Evolutionary conservation across 805 yeast genomes (phyloP), one percentile per base, ranked within the genome.

Genomic region (Blastobotrys peoriensis): DNA sequence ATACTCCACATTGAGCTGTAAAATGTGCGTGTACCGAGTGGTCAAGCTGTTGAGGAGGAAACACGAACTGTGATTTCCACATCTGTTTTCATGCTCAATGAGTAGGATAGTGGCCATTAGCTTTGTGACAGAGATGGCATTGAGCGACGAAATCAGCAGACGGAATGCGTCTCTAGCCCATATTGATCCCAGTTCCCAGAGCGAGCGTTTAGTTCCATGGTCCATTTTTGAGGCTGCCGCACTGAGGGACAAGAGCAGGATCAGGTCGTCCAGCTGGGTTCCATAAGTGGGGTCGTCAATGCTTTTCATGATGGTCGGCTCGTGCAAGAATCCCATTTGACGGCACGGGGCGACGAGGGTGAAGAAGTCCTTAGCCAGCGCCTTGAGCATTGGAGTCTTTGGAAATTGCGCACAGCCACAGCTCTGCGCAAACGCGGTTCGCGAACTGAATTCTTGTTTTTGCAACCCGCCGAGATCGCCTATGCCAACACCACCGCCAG

Each of bases 1-100:
- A 41, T 45, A 41, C 40, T 48, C 51, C 3, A 41, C 33, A 33
- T 48, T 48, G 9, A 48, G 43, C 38, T 48, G 48, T 16, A 48
- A 36, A 4, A 45, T 44, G 40, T 48, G 51, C 15, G 35, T n/a
- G 33, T 41, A 47, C 20, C 51, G 33, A 17, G 36, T 40, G 4
- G 40, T 37, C 3, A 41, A 27, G 4, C 51, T 46, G 8, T 45
- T 36, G 22, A 48, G 38, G 27, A 48, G 19, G 33, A 48, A 45
- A n/a, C 43, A 44, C 28, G 46, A 17, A 10, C 49, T 18, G 18
- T 21, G 37, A 23, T 45, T 44, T 15, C 51, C 51, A 8, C 36
- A 16, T 20, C 51, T 20, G 19, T 37, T 15, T 16, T 40, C 43
- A 34, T 48, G 42, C 15, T 48, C 51, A 16, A 44, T 45, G 5